A percentile compares a stretch with the other conserved stretches of the same genome.
phyloP scores from a whole-genome alignment of 352 stramenopile species.

The Globisporangium nagaii region DNA sequence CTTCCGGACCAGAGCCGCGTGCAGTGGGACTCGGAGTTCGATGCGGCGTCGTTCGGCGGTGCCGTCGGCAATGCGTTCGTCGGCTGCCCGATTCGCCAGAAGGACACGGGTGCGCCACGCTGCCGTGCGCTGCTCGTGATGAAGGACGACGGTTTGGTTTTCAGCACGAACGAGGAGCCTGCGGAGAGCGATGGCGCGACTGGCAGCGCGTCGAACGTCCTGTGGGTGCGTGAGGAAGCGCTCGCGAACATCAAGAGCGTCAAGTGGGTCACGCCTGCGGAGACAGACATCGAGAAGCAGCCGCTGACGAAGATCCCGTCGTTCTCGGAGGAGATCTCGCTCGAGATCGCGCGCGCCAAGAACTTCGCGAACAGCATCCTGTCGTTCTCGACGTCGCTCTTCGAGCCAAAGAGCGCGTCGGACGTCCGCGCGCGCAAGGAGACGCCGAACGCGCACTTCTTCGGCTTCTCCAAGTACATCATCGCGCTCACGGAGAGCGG shows the following conservation, averaged over 20 bases:
- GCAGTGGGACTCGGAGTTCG: conserved; percentile 46
- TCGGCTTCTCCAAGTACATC: conserved; percentile 83
- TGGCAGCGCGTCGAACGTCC: conserved; percentile 24
- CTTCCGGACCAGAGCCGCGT: conserved; percentile 12
- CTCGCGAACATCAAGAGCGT: conserved; percentile 72
- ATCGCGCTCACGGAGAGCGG: conserved; percentile 67
- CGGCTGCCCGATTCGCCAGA: conserved; percentile 52
- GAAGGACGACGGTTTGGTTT: conserved; percentile 64
- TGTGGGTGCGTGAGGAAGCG: conserved; percentile 76
- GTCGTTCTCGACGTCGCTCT: conserved; percentile 44
- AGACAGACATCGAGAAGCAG: conserved; percentile 76
- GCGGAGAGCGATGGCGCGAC: not conserved
- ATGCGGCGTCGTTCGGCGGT: conserved; percentile 43
- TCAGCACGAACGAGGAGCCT: conserved; percentile 57
- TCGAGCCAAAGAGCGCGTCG: conserved; percentile 30
- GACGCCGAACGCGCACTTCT: conserved; percentile 64
- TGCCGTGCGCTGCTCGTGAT: conserved; percentile 65
- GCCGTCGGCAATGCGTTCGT: conserved; percentile 47
- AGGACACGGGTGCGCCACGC: conserved; percentile 28
- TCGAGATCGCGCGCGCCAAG: conserved; percentile 51
- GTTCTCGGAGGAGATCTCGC: conserved; percentile 59
- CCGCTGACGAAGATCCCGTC: conserved; percentile 63
- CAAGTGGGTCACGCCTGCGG: conserved; percentile 72
- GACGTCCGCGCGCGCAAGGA: conserved; percentile 39
- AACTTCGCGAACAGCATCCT: conserved; percentile 41